Conservation (phyloP, 2,329 filamentous ascomycete genomes). For the Rhynchosporium graminicola region DNA sequence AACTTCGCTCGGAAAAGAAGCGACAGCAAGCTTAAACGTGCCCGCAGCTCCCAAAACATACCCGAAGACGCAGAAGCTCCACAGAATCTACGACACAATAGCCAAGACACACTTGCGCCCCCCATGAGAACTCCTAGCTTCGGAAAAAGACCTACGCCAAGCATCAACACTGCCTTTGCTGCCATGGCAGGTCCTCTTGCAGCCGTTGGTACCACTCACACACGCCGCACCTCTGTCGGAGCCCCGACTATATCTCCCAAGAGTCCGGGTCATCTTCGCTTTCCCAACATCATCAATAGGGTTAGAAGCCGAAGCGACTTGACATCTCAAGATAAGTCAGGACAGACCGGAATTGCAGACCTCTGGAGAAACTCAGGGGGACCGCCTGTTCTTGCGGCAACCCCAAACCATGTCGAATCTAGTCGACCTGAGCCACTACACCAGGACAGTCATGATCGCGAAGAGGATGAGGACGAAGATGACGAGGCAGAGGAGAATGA, state of each 20-base stretch:
- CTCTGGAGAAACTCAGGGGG: constrained; percentile 59
- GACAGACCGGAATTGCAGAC: constrained; percentile 48
- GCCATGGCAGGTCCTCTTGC: constrained; percentile 57
- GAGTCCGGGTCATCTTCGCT: constrained; percentile 41
- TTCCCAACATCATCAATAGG: constrained; percentile 48
- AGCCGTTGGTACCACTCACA: constrained; percentile 56
- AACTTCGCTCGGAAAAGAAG: constrained; percentile 39
- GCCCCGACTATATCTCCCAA: constrained; percentile 53
- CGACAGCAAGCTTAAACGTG: constrained; percentile 39
- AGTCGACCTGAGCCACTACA: constrained; percentile 26
- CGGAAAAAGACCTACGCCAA: constrained; percentile 53
- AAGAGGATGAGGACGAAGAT: constrained; percentile 61
- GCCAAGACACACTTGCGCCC: constrained; percentile 47
- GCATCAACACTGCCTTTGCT: constrained; percentile 59
- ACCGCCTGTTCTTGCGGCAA: constrained; percentile 58
- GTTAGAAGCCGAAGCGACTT: constrained; percentile 60
- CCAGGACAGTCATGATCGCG: constrained; percentile 42
- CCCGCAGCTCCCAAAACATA: constrained; percentile 35
- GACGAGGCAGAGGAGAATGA: constrained; percentile 63
- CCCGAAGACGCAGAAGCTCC: constrained; percentile 34
- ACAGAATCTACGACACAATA: constrained; percentile 41
- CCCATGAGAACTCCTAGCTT: constrained; percentile 53
- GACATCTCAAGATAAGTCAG: constrained; percentile 39
- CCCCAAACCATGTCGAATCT: constrained; percentile 41
- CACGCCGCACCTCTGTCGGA: constrained; percentile 62